Evolutionary conservation across 164 flowering plant genomes (phyloP).

Genomic region (Piper betle): DNA sequence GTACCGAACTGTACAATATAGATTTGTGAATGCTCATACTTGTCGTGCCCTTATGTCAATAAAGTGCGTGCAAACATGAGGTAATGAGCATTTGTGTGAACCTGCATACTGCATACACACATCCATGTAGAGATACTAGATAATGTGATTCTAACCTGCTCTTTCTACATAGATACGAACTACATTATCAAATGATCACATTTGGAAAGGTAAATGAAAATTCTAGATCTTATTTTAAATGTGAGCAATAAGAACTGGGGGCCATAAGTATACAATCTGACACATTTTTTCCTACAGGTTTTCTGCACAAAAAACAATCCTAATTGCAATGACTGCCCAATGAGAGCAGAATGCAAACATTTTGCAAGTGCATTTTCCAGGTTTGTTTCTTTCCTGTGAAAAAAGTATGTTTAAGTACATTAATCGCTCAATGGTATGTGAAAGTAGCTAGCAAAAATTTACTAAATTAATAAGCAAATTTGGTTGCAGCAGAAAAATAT

Average conservation of each 20-base stretch:
- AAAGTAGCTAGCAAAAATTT: neutral
- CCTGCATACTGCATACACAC: no score
- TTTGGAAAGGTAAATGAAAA: slow-evolving; percentile 66
- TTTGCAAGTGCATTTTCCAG: slow-evolving; percentile 79
- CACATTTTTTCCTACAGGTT: slow-evolving; percentile 33
- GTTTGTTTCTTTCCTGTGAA: slow-evolving; percentile 16
- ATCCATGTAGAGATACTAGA: no score
- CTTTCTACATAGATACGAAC: slow-evolving; percentile 48
- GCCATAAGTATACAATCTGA: slow-evolving; percentile 6
- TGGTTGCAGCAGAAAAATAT: neutral
- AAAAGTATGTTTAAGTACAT: neutral
- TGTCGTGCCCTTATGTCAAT: no score
- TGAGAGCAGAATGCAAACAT: slow-evolving; percentile 80
- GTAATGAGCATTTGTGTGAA: no score
- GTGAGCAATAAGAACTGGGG: no score
- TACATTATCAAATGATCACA: slow-evolving; percentile 89
- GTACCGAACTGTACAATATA: no score
- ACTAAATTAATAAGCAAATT: neutral
- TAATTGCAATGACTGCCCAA: slow-evolving; percentile 79
- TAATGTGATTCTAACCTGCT: no score
- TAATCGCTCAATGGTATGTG: neutral
- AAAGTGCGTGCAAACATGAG: no score
- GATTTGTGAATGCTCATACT: no score
- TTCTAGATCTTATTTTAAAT: neutral
- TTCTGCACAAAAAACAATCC: slow-evolving; percentile 82